Conservation (phyloP, 345 rosid species). For the Salix caprea region DNA sequence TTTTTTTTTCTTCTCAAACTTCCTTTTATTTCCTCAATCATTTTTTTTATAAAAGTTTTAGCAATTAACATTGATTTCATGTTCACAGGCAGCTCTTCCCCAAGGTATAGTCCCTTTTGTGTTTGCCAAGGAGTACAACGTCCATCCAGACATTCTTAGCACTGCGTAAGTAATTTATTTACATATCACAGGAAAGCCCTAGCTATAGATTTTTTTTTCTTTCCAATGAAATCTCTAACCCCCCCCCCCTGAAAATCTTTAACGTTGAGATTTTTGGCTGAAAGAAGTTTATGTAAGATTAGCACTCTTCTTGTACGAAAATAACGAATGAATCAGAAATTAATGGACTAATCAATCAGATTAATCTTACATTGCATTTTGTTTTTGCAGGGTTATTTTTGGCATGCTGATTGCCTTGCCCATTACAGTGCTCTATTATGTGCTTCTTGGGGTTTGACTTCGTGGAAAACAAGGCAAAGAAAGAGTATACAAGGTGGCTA, state of each 20-base stretch:
- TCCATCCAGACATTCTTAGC: constrained; percentile 67
- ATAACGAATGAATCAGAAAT: too few species aligned
- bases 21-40: too few species aligned
- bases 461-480: neutral
- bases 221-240: too few species aligned
- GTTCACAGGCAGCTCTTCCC: constrained; percentile 68
- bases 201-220: too few species aligned
- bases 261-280: too few species aligned
- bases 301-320: too few species aligned
- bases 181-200: neutral
- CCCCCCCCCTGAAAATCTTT: too few species aligned
- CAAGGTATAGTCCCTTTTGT: constrained; percentile 66
- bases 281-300: too few species aligned
- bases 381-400: constrained; percentile 38
- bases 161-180: constrained; percentile 51
- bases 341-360: too few species aligned
- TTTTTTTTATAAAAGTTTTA: too few species aligned
- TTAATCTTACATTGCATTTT: neutral
- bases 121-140: constrained; percentile 63
- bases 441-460: constrained; percentile 20
- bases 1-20: too few species aligned
- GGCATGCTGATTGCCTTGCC: constrained; percentile 52
- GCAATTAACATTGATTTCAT: too few species aligned
- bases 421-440: constrained; percentile 37
- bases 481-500: neutral